A percentile compares a stretch with the other conserved stretches of the same genome.
Evolutionary conservation across 495 filamentous ascomycete genomes (phyloP).

Genomic region (Elasticomyces elasticus): DNA sequence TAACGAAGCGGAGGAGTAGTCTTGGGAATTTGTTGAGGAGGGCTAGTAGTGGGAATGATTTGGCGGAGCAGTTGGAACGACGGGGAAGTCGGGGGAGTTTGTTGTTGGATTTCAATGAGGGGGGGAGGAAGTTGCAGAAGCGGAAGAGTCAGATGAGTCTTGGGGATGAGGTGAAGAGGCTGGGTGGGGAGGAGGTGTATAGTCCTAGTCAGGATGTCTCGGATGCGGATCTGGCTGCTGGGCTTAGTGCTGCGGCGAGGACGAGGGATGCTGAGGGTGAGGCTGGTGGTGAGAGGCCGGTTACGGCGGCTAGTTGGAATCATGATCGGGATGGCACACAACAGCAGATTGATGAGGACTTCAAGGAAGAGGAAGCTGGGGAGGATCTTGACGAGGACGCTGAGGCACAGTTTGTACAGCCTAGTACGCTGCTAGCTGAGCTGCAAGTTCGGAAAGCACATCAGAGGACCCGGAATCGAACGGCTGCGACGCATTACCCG

Average conservation of each 20-base stretch:
- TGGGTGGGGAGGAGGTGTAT: neutral
- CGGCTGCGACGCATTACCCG: constrained; percentile 53
- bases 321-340: constrained; percentile 34
- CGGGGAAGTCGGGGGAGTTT: constrained; percentile 18
- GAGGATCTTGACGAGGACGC: constrained; percentile 24
- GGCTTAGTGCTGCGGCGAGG: neutral
- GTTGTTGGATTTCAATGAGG: constrained; percentile 14
- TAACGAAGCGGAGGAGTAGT: constrained; percentile 12
- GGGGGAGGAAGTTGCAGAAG: constrained; percentile 27
- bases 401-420: constrained; percentile 51
- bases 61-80: constrained; percentile 27
- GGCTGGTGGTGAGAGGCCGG: neutral
- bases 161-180: constrained; percentile 21
- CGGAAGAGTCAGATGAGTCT: constrained; percentile 25
- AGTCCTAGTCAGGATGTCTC: constrained; percentile 2
- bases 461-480: constrained; percentile 63
- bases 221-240: constrained; percentile 3
- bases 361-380: constrained; percentile 24
- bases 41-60: constrained; percentile 22
- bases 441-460: constrained; percentile 81
- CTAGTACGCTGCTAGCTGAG: constrained; percentile 86
- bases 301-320: constrained; percentile 17
- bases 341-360: constrained; percentile 35
- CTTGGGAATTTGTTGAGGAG: constrained; percentile 20
- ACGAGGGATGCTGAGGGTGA: neutral